Evolutionary conservation across 345 rosid species (phyloP), one percentile per base, ranked within the genome.

Genomic region (Trapa bicornis): DNA sequence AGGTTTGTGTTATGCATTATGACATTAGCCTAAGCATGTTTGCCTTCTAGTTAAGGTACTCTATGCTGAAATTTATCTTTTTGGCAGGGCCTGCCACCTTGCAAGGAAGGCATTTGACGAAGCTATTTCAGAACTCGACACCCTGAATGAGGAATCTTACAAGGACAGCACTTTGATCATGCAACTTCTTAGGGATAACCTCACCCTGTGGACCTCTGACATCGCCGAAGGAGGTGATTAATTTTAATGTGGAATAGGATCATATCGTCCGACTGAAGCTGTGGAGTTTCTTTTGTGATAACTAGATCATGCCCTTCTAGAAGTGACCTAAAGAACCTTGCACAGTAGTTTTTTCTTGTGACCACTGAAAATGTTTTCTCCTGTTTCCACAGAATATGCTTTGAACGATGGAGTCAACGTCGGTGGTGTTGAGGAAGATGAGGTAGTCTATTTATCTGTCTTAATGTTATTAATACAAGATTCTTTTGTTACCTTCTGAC

Each of bases 181-280:
- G 81, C 81, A 78, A 69, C 81, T 78, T 68, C 81, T 78, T 22
- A 75, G 81, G 76, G 81, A 78, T 76, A 78, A 78, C 68, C 81
- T 78, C 32, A 74, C 81, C 43, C 67, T 78, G 38, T 78, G 81
- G 81, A 72, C 81, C 54, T 72, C 78, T 63, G 81, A 75, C 67
- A 69, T 78, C 56, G 61, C 78, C 32, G 81, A 78, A 71, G 81
- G 72, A 69, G 81, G 74, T 72, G 81, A 78, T 78, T 74, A 50
- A 57, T 33, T 10, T 56, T 57, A 57, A 33, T 33, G 62, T 2
- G 37, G 62, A 57, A 17, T 57, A 8, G 9, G 37, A 33, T 57
- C 62, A 33, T 57, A 11, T 10, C 32, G 0, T 32, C 29, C 13
- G 0, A 9, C 37, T 32, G 12, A 11, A 11, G 35, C 11, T 58